These are phyloP conservation scores for Plectosphaerella cucumerina DNA, from an alignment of 2,329 filamentous ascomycete species.

Conservation along the genomic window DNA sequence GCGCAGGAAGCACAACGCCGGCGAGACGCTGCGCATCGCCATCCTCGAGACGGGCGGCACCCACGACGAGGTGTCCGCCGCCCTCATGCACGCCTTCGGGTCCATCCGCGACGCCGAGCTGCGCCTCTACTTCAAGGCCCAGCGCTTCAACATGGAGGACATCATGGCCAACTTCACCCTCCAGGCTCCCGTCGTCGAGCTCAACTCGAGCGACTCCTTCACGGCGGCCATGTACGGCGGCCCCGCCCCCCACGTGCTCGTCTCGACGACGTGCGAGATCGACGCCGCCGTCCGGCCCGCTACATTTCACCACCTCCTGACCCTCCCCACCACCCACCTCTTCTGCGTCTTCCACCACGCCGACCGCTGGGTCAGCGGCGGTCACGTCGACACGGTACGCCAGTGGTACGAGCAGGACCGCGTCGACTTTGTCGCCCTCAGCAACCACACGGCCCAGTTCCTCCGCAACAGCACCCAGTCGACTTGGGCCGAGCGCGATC, in stretches of 20 bases:
- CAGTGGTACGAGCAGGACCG: slow-evolving; percentile 14
- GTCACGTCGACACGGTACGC: slow-evolving; percentile 15
- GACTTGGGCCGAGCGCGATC: slow-evolving; percentile 13
- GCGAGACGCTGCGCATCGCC: slow-evolving; percentile 16
- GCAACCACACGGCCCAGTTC: slow-evolving; percentile 19
- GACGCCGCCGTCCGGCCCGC: slow-evolving; percentile 16
- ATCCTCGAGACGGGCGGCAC: slow-evolving; percentile 20
- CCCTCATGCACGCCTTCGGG: slow-evolving; percentile 20
- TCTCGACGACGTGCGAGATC: slow-evolving; percentile 23
- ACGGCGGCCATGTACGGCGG: slow-evolving; percentile 7
- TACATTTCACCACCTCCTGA: slow-evolving; percentile 16
- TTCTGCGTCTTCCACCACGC: slow-evolving; percentile 23
- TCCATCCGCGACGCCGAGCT: slow-evolving; percentile 15
- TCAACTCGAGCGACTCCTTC: slow-evolving; percentile 13
- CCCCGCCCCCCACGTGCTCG: slow-evolving; percentile 16
- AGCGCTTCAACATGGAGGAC: slow-evolving; percentile 20
- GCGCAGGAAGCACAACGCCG: neutral
- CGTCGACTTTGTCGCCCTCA: slow-evolving; percentile 21
- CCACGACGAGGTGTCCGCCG: slow-evolving; percentile 21
- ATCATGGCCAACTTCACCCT: slow-evolving; percentile 20
- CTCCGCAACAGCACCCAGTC: slow-evolving; percentile 15
- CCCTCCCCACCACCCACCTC: slow-evolving; percentile 15
- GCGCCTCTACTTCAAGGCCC: slow-evolving; percentile 15
- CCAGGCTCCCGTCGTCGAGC: slow-evolving; percentile 11
- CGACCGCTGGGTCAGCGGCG: slow-evolving; percentile 18